phyloP scores from a whole-genome alignment of 2,329 filamentous ascomycete genomes.

The Gliomastix tumulicola region DNA sequence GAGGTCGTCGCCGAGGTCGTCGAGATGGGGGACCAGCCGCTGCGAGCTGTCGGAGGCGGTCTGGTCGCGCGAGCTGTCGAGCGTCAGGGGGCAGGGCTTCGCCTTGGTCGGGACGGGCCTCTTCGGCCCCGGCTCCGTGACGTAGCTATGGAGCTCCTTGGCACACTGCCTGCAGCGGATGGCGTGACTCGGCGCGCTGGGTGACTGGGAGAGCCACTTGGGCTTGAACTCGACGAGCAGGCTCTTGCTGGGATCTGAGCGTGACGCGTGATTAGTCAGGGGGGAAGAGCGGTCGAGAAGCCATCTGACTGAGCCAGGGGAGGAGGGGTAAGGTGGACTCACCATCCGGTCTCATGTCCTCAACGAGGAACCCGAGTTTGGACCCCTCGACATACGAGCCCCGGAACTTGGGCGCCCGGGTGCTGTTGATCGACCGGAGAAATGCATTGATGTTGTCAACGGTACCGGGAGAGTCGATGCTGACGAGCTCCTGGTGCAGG shows the following conservation, averaged over 20 bases:
- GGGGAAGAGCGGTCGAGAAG: background rate
- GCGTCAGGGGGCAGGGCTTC: slow-evolving; percentile 58
- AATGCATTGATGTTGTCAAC: slow-evolving; percentile 42
- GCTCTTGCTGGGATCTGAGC: slow-evolving; percentile 16
- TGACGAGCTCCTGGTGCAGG: slow-evolving; percentile 28
- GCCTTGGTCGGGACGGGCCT: slow-evolving; percentile 21
- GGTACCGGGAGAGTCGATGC: slow-evolving; percentile 24
- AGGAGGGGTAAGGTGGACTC: slow-evolving; percentile 5
- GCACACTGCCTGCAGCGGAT: slow-evolving; percentile 72
- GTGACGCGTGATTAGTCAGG: background rate
- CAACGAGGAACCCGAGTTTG: slow-evolving; percentile 63
- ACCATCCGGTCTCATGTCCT: slow-evolving; percentile 55
- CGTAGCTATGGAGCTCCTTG: slow-evolving; percentile 27
- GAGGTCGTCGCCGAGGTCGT: slow-evolving; percentile 16
- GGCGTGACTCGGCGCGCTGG: slow-evolving; percentile 56
- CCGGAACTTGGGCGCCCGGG: slow-evolving; percentile 35
- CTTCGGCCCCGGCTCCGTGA: slow-evolving; percentile 22
- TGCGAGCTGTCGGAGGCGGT: slow-evolving; percentile 30
- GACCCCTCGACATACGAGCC: slow-evolving; percentile 44
- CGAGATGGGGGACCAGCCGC: slow-evolving; percentile 25
- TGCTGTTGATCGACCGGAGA: slow-evolving; percentile 40
- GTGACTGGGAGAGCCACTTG: slow-evolving; percentile 76
- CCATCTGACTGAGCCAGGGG: slow-evolving; percentile 1
- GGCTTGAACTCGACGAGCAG: slow-evolving; percentile 69
- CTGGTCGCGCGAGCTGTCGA: slow-evolving; percentile 38